Base-by-base conservation (phyloP, 2,329 filamentous ascomycete species). In the Aspergillus terreus region DNA sequence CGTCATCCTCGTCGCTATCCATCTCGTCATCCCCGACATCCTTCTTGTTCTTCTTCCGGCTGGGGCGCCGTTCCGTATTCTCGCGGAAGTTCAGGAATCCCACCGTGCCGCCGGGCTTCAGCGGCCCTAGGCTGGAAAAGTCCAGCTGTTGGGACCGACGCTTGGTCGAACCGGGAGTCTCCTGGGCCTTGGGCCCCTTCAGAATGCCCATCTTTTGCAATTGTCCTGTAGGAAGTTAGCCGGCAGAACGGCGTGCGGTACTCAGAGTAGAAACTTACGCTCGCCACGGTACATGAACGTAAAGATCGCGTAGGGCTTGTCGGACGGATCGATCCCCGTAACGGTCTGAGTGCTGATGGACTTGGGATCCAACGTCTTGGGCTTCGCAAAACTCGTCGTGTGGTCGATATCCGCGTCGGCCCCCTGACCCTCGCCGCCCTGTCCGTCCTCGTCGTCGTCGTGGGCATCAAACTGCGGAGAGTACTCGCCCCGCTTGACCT, bases 341-440 rank as follows among this genome's bases (percentile, higher is more conserved):
- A 99, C 94, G 0, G 94, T 99, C 74, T 99, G 94, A 2, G 94
- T 99, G 67, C 92, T 97, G 67, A 99, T 99, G 2, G 90, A 91
- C 75, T 96, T 96, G 0, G 92, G 92, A 74, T 97, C 95, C 48
- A 96, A 79, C 1, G 90, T 88, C 79, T 96, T 97, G 12, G 92
- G 92, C 74, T 96, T 95, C 9, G 92, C 92, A 71, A 97, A 97
- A 68, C 92, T 96, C 6, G 94, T 97, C 2, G 94, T 97, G 69
- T 99, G 94, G 72, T 97, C 94, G 51, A 96, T 83, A 64, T 96
- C 90, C 38, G 84, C 87, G 62, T 92, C 88, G 54, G 88, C 83
- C 25, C 79, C 78, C 12, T 78, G 81, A 6, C 77, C 79, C 25
- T 76, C 75, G 32, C 67, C 71, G 14, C 79, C 71, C 50, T 71